phyloP scores from a whole-genome alignment of 2,329 filamentous ascomycete genomes.

The Arthrocladium fulminans region DNA sequence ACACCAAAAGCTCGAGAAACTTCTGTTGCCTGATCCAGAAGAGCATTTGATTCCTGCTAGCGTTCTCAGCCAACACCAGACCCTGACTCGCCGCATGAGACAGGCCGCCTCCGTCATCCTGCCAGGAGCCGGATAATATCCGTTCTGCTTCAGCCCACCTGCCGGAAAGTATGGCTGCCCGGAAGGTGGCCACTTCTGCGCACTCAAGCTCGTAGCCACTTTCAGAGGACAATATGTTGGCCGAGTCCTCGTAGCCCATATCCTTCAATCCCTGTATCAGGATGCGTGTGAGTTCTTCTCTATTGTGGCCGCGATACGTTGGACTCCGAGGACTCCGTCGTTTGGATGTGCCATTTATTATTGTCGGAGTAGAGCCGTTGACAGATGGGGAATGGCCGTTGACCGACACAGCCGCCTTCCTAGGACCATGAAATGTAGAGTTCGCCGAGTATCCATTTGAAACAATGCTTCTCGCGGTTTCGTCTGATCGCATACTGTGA shows the following conservation, averaged over 20 bases:
- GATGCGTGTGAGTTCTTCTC: slow-evolving; percentile 86
- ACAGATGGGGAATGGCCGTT: slow-evolving; percentile 46
- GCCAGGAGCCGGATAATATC: slow-evolving; percentile 49
- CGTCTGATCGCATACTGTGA: slow-evolving; percentile 56
- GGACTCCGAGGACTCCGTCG: slow-evolving; percentile 25
- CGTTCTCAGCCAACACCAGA: slow-evolving; percentile 64
- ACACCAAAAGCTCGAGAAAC: slow-evolving; percentile 81
- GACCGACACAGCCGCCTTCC: slow-evolving; percentile 41
- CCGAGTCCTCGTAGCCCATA: slow-evolving; percentile 74
- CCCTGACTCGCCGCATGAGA: slow-evolving; percentile 33
- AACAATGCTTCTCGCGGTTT: slow-evolving; percentile 38
- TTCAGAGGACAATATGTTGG: slow-evolving; percentile 63
- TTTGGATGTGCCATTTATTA: slow-evolving; percentile 33
- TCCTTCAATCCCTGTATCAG: slow-evolving; percentile 85
- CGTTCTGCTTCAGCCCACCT: slow-evolving; percentile 79
- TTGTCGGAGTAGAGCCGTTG: slow-evolving; percentile 30
- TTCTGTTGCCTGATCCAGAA: slow-evolving; percentile 91
- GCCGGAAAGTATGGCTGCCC: slow-evolving; percentile 68
- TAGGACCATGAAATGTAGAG: slow-evolving; percentile 48
- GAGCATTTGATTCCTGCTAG: slow-evolving; percentile 69
- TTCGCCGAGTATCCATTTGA: slow-evolving; percentile 49
- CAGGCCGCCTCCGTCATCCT: slow-evolving; percentile 20
- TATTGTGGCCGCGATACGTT: slow-evolving; percentile 73
- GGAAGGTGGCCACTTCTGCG: slow-evolving; percentile 74
- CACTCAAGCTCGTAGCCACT: slow-evolving; percentile 86